phyloP scores from a whole-genome alignment of 495 filamentous ascomycete species.

The Penicillium macrosclerotiorum region DNA sequence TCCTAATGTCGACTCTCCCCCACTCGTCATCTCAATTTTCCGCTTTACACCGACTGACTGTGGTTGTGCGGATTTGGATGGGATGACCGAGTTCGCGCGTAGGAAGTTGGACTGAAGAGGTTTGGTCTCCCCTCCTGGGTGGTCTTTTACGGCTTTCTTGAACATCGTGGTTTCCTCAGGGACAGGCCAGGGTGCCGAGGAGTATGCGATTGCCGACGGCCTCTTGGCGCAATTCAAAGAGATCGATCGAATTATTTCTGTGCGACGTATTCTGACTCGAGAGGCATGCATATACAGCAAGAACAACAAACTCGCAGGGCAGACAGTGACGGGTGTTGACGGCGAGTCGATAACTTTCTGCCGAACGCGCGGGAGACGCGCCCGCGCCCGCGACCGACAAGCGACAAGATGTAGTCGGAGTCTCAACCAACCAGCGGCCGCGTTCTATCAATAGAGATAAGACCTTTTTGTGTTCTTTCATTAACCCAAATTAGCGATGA shows the following conservation, averaged over 20 bases:
- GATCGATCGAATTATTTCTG: slow-evolving; percentile 19
- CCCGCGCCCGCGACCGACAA: too few relatives aligned
- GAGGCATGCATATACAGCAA: slow-evolving; percentile 35
- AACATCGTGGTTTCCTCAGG: slow-evolving; percentile 35
- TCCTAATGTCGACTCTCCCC: slow-evolving; percentile 33
- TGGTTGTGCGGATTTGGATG: slow-evolving; percentile 21
- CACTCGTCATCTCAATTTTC: slow-evolving; percentile 40
- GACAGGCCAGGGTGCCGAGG: slow-evolving; percentile 21
- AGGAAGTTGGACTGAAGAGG: slow-evolving; percentile 38
- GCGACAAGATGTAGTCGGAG: too few relatives aligned
- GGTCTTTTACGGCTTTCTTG: slow-evolving; percentile 43
- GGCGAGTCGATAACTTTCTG: background rate
- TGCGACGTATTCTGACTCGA: slow-evolving; percentile 12
- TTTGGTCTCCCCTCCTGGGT: slow-evolving; percentile 32
- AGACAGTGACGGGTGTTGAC: background rate
- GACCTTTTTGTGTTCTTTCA: too few relatives aligned
- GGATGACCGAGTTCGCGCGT: slow-evolving; percentile 19
- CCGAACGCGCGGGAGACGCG: too few relatives aligned
- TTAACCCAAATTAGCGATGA: too few relatives aligned
- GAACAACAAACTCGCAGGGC: background rate
- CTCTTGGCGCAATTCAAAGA: slow-evolving; percentile 24
- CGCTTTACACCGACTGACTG: slow-evolving; percentile 40
- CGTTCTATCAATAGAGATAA: too few relatives aligned
- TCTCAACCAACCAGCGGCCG: too few relatives aligned
- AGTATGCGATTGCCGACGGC: slow-evolving; percentile 23